phyloP scores from a whole-genome alignment of 1,139 yeast genomes.

The Trichomonascaceae sp. region DNA sequence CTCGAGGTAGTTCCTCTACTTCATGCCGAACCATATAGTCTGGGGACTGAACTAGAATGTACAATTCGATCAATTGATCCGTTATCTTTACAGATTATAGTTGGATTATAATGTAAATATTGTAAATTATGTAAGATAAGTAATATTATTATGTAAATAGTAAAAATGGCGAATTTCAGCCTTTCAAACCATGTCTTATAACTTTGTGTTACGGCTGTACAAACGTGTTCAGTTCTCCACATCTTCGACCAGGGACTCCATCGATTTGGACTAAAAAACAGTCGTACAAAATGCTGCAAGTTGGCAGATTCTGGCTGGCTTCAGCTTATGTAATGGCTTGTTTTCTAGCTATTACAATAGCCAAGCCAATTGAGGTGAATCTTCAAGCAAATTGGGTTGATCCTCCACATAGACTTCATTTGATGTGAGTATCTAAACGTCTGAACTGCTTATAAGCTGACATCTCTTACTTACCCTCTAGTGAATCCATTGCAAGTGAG shows the following conservation, averaged over 20 bases:
- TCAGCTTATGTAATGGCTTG: not conserved
- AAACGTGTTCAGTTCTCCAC: slow-evolving; percentile 1
- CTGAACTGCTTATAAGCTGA: no score
- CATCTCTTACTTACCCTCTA: slow-evolving; percentile 12
- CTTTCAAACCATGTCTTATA: not conserved
- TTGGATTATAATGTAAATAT: not conserved
- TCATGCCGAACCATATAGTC: not conserved
- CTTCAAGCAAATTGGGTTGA: slow-evolving; percentile 29
- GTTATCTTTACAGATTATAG: not conserved
- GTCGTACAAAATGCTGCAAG: not conserved
- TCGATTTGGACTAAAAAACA: not conserved
- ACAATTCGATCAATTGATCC: slow-evolving; percentile 12
- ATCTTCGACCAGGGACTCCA: not conserved
- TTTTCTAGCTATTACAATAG: not conserved
- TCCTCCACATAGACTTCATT: slow-evolving; percentile 42
- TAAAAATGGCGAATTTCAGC: not conserved
- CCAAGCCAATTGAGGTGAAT: slow-evolving; percentile 19
- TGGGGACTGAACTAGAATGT: slow-evolving; percentile 9
- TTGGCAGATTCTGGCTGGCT: not conserved
- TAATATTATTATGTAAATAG: not conserved
- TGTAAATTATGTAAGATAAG: not conserved
- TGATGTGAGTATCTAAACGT: slow-evolving; percentile 43
- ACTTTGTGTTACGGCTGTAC: not conserved
- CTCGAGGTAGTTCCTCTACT: not conserved
- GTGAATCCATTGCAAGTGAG: slow-evolving; percentile 49